A percentile compares a stretch with the other conserved stretches of the same genome.
These are phyloP conservation scores for Seiridium unicorne DNA, from an alignment of 2,329 filamentous ascomycete genomes.

Conservation along the genomic window DNA sequence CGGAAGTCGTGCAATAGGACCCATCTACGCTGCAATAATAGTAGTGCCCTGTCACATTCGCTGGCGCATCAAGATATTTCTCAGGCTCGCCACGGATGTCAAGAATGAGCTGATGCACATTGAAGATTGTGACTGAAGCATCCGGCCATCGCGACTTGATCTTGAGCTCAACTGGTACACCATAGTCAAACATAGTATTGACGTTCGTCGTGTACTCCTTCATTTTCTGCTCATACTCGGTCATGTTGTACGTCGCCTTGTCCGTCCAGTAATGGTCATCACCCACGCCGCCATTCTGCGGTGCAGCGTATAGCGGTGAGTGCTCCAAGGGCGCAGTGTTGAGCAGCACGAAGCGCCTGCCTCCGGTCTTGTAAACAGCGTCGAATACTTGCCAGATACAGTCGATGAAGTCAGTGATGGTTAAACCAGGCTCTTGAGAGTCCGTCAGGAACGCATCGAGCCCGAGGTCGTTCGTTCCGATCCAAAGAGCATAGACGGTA, in stretches of 20 bases:
- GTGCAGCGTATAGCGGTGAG: constrained; percentile 62
- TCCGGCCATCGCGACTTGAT: constrained; percentile 50
- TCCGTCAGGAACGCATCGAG: constrained; percentile 64
- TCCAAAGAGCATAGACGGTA: constrained; percentile 76
- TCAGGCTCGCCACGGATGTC: constrained; percentile 64
- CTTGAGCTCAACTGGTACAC: constrained; percentile 43
- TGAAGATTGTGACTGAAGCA: constrained; percentile 63
- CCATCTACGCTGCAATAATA: constrained; percentile 46
- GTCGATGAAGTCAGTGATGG: constrained; percentile 62
- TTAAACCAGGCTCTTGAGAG: constrained; percentile 56
- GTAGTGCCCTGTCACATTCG: constrained; percentile 59
- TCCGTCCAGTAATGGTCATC: constrained; percentile 45
- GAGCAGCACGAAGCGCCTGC: constrained; percentile 68
- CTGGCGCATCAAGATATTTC: constrained; percentile 60
- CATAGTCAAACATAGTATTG: constrained; percentile 49
- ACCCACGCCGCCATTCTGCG: constrained; percentile 38
- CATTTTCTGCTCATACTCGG: constrained; percentile 46
- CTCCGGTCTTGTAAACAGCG: constrained; percentile 63
- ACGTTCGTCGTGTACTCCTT: constrained; percentile 47
- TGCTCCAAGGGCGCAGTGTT: constrained; percentile 67
- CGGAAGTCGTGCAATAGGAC: constrained; percentile 34
- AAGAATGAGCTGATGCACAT: constrained; percentile 62
- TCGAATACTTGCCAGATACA: constrained; percentile 67
- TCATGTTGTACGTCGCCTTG: constrained; percentile 44
- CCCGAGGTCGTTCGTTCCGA: constrained; percentile 79